Evolutionary conservation across 2,329 filamentous ascomycete species (phyloP).

Genomic region (Ascochyta pisi): DNA sequence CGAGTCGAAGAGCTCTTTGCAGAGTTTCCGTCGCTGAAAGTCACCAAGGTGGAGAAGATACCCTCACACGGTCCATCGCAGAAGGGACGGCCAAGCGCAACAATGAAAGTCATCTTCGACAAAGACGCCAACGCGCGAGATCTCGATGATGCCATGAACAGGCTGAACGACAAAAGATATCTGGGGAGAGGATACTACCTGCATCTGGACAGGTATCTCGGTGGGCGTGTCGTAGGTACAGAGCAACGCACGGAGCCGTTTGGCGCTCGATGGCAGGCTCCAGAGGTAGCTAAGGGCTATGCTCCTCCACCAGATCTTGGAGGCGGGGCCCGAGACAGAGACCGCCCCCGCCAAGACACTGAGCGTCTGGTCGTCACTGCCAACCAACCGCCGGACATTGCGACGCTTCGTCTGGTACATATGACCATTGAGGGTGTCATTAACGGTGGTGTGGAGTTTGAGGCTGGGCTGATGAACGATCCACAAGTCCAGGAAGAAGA

Average conservation of each 20-base stretch:
- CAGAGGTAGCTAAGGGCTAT: constrained; percentile 38
- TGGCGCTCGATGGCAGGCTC: constrained; percentile 39
- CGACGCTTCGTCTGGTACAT: constrained; percentile 82
- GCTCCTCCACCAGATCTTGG: constrained; percentile 40
- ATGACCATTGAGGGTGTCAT: constrained; percentile 83
- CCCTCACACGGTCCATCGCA: constrained; percentile 28
- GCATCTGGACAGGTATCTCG: constrained; percentile 43
- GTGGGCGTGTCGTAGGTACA: constrained; percentile 31
- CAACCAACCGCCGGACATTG: constrained; percentile 76
- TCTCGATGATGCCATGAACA: constrained; percentile 42
- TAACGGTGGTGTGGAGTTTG: constrained; percentile 83
- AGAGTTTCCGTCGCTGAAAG: constrained; percentile 40
- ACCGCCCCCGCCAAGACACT: constrained; percentile 30
- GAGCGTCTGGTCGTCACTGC: constrained; percentile 54
- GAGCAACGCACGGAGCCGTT: constrained; percentile 37
- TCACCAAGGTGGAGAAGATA: constrained; percentile 40
- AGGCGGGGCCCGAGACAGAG: constrained; percentile 26
- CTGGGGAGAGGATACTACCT: constrained; percentile 44
- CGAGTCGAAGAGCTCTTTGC: constrained; percentile 41
- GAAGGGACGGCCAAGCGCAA: constrained; percentile 31
- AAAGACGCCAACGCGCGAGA: constrained; percentile 37
- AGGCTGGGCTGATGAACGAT: constrained; percentile 88
- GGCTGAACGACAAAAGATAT: constrained; percentile 45
- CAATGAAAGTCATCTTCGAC: constrained; percentile 45
- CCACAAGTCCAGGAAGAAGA: constrained; percentile 84